Evolutionary conservation across 2,329 filamentous ascomycete genomes (phyloP), one percentile per base, ranked within the genome.

Genomic region (Arthrinium phaeospermum): DNA sequence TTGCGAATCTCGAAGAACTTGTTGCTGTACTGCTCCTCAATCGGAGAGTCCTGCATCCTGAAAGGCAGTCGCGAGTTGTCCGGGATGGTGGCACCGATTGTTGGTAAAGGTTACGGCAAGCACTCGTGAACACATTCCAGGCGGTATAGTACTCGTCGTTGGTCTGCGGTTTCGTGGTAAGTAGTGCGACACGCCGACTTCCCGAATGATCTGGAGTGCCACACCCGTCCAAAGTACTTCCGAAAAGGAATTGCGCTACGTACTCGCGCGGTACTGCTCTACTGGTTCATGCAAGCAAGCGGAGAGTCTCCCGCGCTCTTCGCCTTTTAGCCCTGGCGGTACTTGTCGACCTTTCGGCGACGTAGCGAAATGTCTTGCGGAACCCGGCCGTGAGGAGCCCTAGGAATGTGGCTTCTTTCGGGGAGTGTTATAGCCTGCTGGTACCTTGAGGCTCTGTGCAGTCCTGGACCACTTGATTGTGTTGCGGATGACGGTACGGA

Each of bases 381-480:
- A 93, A 80, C 0, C 96, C 97, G 0, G 93, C 91, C 2, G 95
- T 98, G 64, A 98, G 81, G 1, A 93, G 37, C 37, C 10, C 37
- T 10, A 10, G 37, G 37, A 30, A 30, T 30, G 27, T 30, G 27
- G 4, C 27, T 30, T 30, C 27, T 4, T 30, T n/a, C n/a, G n/a
- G n/a, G n/a, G n/a, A n/a, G n/a, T n/a, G n/a, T n/a, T n/a, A n/a
- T 8, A 37, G 37, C 37, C 37, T 37, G 37, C 8, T 1, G 37
- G 81, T 1, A 95, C 92, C 84, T 99, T 99, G 74, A 96, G 80
- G 71, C 91, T 96, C 83, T 99, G 96, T 6, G 91, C 91, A 2
- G 94, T 94, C 78, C 94, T 96, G 0, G 96, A 95, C 96, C 96
- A 98, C 71, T 91, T 90, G 77, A 98, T 94, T 0, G 96, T 98